Conservation (phyloP, 306 rosid species). For the Quercus berberidifolia region DNA sequence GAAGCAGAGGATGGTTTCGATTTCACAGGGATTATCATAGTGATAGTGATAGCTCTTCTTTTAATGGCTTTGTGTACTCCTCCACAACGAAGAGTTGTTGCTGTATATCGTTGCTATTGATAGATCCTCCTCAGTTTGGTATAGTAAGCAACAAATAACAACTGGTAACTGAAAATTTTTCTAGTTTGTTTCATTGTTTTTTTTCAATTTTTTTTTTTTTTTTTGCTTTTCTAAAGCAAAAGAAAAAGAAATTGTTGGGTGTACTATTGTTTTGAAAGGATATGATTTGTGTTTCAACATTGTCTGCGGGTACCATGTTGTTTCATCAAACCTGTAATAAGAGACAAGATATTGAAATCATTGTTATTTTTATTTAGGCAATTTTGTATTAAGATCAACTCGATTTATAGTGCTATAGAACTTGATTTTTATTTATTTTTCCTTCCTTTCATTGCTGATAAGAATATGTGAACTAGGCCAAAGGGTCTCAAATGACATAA, state of each 20-base stretch:
- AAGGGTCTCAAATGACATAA: not conserved
- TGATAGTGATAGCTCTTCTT: slow-evolving; percentile 22
- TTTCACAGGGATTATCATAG: slow-evolving; percentile 11
- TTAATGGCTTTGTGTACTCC: slow-evolving; percentile 12
- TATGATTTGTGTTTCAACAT: not conserved
- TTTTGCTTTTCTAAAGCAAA: no score
- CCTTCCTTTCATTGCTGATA: not conserved
- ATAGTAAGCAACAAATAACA: not conserved
- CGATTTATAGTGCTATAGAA: not conserved
- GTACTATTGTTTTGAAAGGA: not conserved
- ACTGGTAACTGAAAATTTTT: not conserved
- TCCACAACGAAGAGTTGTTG: slow-evolving; percentile 4
- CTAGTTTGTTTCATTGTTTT: not conserved
- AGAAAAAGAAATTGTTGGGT: no score
- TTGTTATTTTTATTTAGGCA: not conserved
- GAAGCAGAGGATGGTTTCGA: no score
- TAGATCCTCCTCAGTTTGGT: not conserved
- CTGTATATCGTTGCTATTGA: slow-evolving; percentile 5
- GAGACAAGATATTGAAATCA: not conserved
- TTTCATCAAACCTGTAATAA: not conserved
- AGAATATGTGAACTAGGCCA: not conserved
- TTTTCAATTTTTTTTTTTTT: no score
- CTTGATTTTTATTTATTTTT: not conserved
- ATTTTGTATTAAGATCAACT: not conserved
- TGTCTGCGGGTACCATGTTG: not conserved